Conservation (phyloP, 371 early-diverging fungal species). For the Choanephora cucurbitarum region DNA sequence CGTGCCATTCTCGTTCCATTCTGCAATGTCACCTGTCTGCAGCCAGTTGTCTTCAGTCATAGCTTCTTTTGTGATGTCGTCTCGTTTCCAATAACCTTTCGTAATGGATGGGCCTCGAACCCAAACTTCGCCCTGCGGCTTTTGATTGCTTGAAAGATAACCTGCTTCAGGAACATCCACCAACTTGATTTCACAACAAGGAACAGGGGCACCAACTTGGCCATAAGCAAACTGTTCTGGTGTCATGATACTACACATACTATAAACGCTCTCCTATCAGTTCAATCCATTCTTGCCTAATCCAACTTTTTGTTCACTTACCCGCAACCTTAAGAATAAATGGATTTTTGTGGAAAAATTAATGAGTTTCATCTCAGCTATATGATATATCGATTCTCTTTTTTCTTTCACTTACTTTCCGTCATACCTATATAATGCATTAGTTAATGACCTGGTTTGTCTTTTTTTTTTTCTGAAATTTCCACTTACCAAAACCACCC, state of each 20-base stretch:
- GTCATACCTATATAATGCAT: slow-evolving; percentile 18
- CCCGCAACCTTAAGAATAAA: slow-evolving; percentile 36
- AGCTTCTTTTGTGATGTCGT: slow-evolving; percentile 72
- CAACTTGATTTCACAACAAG: slow-evolving; percentile 89
- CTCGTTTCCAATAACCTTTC: slow-evolving; percentile 71
- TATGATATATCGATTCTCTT: no score
- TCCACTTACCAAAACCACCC: slow-evolving; percentile 86
- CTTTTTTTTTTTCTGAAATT: neutral
- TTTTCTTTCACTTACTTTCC: slow-evolving; percentile 50
- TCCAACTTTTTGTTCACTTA: slow-evolving; percentile 21
- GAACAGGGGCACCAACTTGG: slow-evolving; percentile 83
- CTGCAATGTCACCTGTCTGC: slow-evolving; percentile 92
- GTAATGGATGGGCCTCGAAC: slow-evolving; percentile 80
- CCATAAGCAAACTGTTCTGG: slow-evolving; percentile 67
- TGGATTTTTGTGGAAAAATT: neutral
- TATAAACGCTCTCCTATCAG: slow-evolving; percentile 14
- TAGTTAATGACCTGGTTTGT: neutral
- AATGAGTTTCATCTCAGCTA: neutral
- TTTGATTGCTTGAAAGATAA: slow-evolving; percentile 73
- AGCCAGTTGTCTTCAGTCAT: slow-evolving; percentile 87
- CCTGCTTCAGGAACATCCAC: slow-evolving; percentile 84
- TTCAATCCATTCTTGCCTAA: neutral
- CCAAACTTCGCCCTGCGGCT: slow-evolving; percentile 89
- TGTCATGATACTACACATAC: slow-evolving; percentile 68
- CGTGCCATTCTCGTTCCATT: slow-evolving; percentile 72